phyloP scores from a whole-genome alignment of 2,329 filamentous ascomycete species.

The Pseudocercospora fuligena region DNA sequence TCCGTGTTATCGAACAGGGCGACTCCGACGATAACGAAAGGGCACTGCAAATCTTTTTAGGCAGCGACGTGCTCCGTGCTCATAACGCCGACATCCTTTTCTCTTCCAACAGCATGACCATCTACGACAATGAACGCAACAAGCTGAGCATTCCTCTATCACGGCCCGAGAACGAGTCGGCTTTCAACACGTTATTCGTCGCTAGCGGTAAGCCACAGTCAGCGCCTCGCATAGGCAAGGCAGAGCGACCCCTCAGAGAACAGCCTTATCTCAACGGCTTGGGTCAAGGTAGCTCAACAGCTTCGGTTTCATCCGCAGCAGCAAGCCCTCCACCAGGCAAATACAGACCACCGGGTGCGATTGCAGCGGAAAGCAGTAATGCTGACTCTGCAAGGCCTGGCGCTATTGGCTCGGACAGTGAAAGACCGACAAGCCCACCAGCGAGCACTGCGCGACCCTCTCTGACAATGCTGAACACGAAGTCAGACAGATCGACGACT shows the following conservation, averaged over 20 bases:
- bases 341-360: conserved; percentile 38
- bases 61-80: conserved; percentile 82
- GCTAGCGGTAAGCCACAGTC: conserved; percentile 42
- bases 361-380: conserved; percentile 30
- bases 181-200: conserved; percentile 78
- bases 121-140: conserved; percentile 84
- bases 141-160: conserved; percentile 91
- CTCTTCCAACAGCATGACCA: conserved; percentile 84
- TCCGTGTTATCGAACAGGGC: conserved; percentile 70
- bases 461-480: conserved; percentile 32
- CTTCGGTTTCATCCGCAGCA: conserved; percentile 32
- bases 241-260: conserved; percentile 61
- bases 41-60: conserved; percentile 82
- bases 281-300: conserved; percentile 35
- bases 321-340: conserved; percentile 37
- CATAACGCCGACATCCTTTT: conserved; percentile 91
- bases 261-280: conserved; percentile 40
- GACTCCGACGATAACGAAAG: conserved; percentile 55
- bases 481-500: conserved; percentile 28
- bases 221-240: conserved; percentile 2
- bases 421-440: conserved; percentile 34
- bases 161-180: conserved; percentile 81
- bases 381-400: conserved; percentile 31
- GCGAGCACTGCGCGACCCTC: conserved; percentile 33
- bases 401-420: conserved; percentile 31